Base-by-base conservation (phyloP, 2,329 filamentous ascomycete species). In the Aspergillus tubingensis region DNA sequence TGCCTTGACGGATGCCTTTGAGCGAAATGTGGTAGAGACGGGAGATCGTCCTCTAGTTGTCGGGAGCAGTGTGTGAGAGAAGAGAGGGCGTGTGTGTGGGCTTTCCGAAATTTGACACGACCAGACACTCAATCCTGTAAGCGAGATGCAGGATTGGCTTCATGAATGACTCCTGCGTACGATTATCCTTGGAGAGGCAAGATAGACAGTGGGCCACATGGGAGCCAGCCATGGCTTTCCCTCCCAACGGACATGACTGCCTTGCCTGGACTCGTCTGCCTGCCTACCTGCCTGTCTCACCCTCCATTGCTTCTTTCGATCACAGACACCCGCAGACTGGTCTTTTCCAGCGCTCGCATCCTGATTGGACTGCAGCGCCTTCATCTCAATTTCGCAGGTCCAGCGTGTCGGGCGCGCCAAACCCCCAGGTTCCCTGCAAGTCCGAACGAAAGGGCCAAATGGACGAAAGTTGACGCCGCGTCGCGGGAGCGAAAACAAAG, bases 1-100 rank as follows among this genome's bases (percentile, higher is more conserved):
- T 49, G 59, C 47, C 25, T 50, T n/a, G 47, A 50, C 25, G 25
- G 11, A 30, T 23, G 41, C 25, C 38, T 44, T 54, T 55, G 53
- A 25, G 43, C 11, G 19, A 54, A 51, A 59, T 52, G 49, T 57
- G 48, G 55, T 21, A 39, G 23, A 44, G 55, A 56, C 63, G 65
- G 65, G 62, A 67, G 66, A 68, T 68, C 63, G 58, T 60, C 63
- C 44, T 56, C 63, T 68, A 67, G 63, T 39, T 36, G 41, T 36
- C 32, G 32, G 32, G 32, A 36, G 32, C 32, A 36, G 32, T 36
- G 32, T 36, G 32, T 36, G 32, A 36, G 32, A 36, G 32, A 6
- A 38, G 19, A 3, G 27, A 19, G 10, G 10, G 25, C 6, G 25
- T 30, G 25, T 32, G 15, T 27, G 54, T 50, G 32, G 32, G 32